Evolutionary conservation across 139 green algal genomes (phyloP).

Genomic region (Picochlorum sp.): DNA sequence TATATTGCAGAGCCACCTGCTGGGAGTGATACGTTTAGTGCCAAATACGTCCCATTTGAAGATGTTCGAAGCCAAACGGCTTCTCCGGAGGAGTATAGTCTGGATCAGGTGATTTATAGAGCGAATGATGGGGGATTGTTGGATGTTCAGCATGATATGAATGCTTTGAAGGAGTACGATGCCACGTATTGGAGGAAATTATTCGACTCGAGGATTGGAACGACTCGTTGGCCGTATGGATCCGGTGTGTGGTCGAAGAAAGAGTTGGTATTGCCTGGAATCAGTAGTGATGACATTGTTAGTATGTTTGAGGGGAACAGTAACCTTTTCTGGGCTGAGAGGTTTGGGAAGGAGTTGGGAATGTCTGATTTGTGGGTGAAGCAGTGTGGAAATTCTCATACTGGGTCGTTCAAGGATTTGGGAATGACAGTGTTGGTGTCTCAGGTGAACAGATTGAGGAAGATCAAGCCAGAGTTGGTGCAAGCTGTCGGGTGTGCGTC

Average conservation of each 20-base stretch:
- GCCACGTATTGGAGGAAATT: constrained; percentile 87
- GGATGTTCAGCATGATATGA: constrained; percentile 96
- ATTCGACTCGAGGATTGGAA: constrained; percentile 88
- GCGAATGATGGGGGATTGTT: constrained; percentile 69
- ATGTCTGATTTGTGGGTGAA: constrained; percentile 99
- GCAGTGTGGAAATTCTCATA: constrained; percentile 99
- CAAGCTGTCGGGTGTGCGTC: constrained; percentile 95
- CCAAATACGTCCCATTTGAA: constrained; percentile 89
- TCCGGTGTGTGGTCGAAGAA: constrained; percentile 99
- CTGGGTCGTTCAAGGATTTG: constrained; percentile 97
- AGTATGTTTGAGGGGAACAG: constrained; percentile 99
- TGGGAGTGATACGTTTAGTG: constrained; percentile 54
- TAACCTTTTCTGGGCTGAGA: constrained; percentile 99
- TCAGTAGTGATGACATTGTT: constrained; percentile 92
- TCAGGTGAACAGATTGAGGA: constrained; percentile 84
- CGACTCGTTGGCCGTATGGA: constrained; percentile 90
- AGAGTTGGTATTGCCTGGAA: constrained; percentile 93
- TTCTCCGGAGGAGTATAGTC: constrained; percentile 71
- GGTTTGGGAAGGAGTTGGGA: constrained; percentile 88
- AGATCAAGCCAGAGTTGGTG: constrained; percentile 74
- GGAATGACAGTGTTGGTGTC: constrained; percentile 98
- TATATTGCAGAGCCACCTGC: constrained; percentile 2
- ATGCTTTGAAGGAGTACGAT: constrained; percentile 78
- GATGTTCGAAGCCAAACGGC: constrained; percentile 38
- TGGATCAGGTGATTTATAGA: constrained; percentile 94